Evolutionary conservation across 2,329 filamentous ascomycete genomes (phyloP), one percentile per base, ranked within the genome.

Genomic region (Penicillium sp.): DNA sequence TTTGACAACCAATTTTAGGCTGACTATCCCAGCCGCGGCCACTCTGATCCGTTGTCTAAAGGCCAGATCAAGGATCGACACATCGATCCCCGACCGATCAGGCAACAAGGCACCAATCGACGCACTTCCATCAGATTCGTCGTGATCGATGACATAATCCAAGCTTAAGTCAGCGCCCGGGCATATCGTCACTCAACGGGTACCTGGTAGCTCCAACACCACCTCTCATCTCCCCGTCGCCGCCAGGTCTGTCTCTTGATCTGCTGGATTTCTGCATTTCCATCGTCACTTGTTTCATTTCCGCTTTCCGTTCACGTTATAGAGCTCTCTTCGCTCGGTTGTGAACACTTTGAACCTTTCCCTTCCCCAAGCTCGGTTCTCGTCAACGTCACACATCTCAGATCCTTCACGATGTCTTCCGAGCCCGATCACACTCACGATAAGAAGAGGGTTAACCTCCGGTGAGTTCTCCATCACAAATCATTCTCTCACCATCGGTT

Each of bases 401-500:
- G 51, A 60, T 55, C 58, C 54, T 49, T 63, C 82, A 88, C 76
- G 63, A 91, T 91, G 88, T 85, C 86, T 74, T 75, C 84, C 62
- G 84, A 88, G 71, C 83, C 85, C 57, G 80, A 82, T 65, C 76
- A 82, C 64, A 69, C 68, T 39, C 72, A 89, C 56, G 80, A 85
- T 66, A 91, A 90, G 84, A 86, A 87, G 79, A 91, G 90, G 85
- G 87, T 86, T 74, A 89, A 93, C 76, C 74, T 93, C 75, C 82
- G 84, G 89, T 93, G 83, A 72, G 88, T 77, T 39, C 43, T 43
- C 36, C 28, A 21, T 49, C 50, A 18, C 38, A 47, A 34, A n/a
- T 43, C 47, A 42, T 24, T 45, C 43, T 53, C 44, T 57, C 42
- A 54, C 59, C 62, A 52, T 51, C 49, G 24, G 28, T 45, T 16